Evolutionary conservation across 768 basidiomycete genomes (phyloP).

Genomic region (Pulveroboletus sp.): DNA sequence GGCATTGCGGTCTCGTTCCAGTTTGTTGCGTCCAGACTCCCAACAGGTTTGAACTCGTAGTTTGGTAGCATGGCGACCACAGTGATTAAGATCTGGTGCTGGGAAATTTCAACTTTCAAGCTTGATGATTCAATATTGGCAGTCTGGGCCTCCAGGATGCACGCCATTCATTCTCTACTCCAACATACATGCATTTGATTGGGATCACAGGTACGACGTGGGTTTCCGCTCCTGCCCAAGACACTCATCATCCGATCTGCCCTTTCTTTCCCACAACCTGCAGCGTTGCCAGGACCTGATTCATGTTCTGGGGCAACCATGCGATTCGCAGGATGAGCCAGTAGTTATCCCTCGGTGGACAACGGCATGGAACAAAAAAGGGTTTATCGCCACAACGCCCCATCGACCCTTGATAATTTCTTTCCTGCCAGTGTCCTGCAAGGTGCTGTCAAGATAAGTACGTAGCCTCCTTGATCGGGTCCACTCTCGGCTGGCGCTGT

Average conservation of each 20-base stretch:
- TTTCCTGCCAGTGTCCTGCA: slow-evolving; percentile 2
- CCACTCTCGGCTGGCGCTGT: slow-evolving; percentile 6
- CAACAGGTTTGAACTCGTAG: too few relatives aligned
- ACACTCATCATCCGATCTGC: background rate
- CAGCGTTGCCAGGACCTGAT: slow-evolving; percentile 19
- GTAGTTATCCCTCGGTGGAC: background rate
- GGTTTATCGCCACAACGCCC: slow-evolving; percentile 6
- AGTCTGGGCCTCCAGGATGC: slow-evolving; percentile 3
- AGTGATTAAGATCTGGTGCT: too few relatives aligned
- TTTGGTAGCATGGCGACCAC: too few relatives aligned
- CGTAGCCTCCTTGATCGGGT: slow-evolving; percentile 10
- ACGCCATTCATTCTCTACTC: slow-evolving; percentile 6
- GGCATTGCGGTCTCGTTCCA: too few relatives aligned
- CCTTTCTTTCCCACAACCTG: slow-evolving; percentile 6
- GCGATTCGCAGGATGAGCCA: slow-evolving; percentile 19
- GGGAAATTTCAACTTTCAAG: too few relatives aligned
- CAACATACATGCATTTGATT: slow-evolving; percentile 21
- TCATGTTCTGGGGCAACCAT: slow-evolving; percentile 19
- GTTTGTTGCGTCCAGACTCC: too few relatives aligned
- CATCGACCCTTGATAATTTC: background rate
- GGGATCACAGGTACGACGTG: slow-evolving; percentile 18
- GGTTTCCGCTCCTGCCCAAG: background rate
- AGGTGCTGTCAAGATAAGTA: slow-evolving; percentile 3
- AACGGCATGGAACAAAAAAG: slow-evolving; percentile 1
- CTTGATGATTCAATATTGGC: too few relatives aligned